Evolutionary conservation across 768 basidiomycete genomes (phyloP).

Genomic region (Cubamyces sp.): DNA sequence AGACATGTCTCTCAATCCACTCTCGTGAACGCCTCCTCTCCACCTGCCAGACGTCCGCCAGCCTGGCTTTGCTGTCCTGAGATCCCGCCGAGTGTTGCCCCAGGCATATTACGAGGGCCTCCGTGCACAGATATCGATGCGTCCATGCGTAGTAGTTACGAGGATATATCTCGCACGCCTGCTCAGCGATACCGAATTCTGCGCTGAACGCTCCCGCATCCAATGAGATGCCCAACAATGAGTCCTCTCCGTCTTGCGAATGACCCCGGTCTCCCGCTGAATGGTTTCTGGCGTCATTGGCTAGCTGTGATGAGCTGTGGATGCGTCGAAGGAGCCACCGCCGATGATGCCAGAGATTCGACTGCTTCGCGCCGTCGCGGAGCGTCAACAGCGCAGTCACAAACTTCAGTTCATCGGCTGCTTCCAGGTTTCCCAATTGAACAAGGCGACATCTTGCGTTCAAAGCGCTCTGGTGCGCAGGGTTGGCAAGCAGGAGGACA

Average conservation of each 20-base stretch:
- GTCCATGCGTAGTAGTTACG: conserved; percentile 79
- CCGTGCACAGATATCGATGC: conserved; percentile 57
- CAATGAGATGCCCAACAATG: conserved; percentile 31
- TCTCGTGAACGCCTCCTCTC: conserved; percentile 43
- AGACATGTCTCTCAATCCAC: conserved; percentile 69
- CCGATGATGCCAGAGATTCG: conserved; percentile 71
- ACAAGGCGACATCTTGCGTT: conserved; percentile 63
- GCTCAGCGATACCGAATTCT: conserved; percentile 54
- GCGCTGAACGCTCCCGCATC: conserved; percentile 40
- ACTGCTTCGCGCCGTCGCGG: conserved; percentile 63
- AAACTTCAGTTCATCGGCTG: conserved; percentile 51
- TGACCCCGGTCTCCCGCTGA: no score
- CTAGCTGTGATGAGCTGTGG: conserved; percentile 29
- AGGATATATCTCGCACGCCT: conserved; percentile 63
- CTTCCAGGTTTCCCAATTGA: conserved; percentile 38
- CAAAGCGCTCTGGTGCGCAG: conserved; percentile 70
- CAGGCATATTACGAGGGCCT: conserved; percentile 35
- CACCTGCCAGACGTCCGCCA: conserved; percentile 39
- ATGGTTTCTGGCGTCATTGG: not conserved
- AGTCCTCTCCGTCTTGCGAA: conserved; percentile 21
- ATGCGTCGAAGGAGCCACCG: conserved; percentile 59
- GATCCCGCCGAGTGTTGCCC: not conserved
- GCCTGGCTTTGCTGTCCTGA: not conserved
- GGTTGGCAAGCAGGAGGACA: conserved; percentile 65
- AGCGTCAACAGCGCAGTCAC: conserved; percentile 53